Evolutionary conservation across 75 land plant genomes (phyloP).

Genomic region (Pseudotsuga menziesii): DNA sequence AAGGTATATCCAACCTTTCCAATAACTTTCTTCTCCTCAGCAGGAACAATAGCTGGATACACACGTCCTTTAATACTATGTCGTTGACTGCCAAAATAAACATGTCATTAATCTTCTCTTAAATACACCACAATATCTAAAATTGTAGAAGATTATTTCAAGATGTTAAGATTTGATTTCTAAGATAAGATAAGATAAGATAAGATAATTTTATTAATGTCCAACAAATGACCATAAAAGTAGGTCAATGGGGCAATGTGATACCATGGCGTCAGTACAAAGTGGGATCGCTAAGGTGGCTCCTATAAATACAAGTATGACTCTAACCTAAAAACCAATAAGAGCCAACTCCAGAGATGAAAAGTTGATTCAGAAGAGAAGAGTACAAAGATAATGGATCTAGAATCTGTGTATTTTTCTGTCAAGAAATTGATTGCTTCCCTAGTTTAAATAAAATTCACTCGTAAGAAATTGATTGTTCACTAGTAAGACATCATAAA

Average conservation of each 20-base stretch:
- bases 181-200: no score
- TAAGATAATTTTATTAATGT: no score
- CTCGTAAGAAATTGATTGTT: background rate
- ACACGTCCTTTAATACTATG: constrained; percentile 66
- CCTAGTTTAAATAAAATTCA: background rate
- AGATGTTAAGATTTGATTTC: background rate
- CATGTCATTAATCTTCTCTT: background rate
- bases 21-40: constrained; percentile 30
- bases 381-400: no score
- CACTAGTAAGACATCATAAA: background rate
- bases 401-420: no score
- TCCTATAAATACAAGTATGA: no score
- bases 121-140: background rate
- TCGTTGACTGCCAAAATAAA: constrained; percentile 43
- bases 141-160: background rate
- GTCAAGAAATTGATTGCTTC: background rate
- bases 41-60: constrained; percentile 79
- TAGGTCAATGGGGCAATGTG: no score
- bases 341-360: no score
- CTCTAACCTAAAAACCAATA: no score
- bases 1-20: constrained; percentile 39
- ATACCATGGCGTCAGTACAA: no score
- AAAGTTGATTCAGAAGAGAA: no score
- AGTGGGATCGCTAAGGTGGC: no score
- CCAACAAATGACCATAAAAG: no score